Conservation (phyloP, 225 moss, liverwort and hornwort genomes). For the Rhytidiadelphus loreus region DNA sequence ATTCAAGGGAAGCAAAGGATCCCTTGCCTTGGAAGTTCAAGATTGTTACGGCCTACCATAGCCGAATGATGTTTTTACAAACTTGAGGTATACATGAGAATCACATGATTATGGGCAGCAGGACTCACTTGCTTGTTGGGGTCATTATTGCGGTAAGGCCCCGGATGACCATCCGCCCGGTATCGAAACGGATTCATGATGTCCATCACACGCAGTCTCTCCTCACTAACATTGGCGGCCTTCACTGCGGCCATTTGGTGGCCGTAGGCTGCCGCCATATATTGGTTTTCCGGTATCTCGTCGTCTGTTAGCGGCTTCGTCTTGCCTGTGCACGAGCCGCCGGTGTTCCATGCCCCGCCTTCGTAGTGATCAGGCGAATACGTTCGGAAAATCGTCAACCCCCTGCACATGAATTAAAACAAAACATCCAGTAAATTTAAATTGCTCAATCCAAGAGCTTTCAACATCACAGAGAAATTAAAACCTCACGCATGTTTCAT, state of each 20-base stretch:
- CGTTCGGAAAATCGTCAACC: slow-evolving; percentile 65
- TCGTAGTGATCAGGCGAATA: slow-evolving; percentile 84
- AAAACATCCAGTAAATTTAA: neutral
- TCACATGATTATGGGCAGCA: neutral
- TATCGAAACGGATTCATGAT: slow-evolving; percentile 38
- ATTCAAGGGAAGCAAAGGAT: neutral
- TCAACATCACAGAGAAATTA: neutral
- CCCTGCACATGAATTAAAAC: slow-evolving; percentile 2
- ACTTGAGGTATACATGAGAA: neutral
- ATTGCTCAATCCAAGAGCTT: neutral
- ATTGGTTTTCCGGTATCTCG: slow-evolving; percentile 5
- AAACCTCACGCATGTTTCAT: neutral
- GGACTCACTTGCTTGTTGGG: slow-evolving; percentile 29
- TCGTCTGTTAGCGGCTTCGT: slow-evolving; percentile 21
- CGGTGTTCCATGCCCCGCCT: slow-evolving; percentile 69
- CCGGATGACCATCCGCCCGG: slow-evolving; percentile 73
- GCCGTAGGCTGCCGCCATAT: slow-evolving; percentile 17
- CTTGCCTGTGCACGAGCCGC: slow-evolving; percentile 89
- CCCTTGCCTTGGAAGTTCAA: neutral
- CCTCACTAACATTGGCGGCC: slow-evolving; percentile 7
- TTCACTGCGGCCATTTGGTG: slow-evolving; percentile 50
- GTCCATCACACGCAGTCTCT: slow-evolving; percentile 49
- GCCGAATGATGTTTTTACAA: neutral
- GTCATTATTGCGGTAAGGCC: slow-evolving; percentile 60
- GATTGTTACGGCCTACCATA: neutral